phyloP scores from a whole-genome alignment of 2,329 filamentous ascomycete genomes.

The Claviceps humidiphila region DNA sequence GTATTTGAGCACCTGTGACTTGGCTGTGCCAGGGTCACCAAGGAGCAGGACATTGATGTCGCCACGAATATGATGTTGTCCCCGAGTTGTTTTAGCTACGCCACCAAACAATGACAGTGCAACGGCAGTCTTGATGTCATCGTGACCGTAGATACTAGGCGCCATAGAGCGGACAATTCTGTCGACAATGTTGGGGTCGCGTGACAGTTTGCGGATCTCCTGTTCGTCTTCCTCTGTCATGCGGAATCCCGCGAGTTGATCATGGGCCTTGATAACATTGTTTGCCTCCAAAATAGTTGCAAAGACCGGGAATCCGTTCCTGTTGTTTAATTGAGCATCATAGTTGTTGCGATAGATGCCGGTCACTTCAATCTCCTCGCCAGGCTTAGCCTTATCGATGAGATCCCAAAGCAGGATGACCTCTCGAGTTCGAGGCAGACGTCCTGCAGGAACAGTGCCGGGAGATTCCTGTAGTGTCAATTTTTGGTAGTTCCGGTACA shows the following conservation, averaged over 20 bases:
- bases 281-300: constrained; percentile 96
- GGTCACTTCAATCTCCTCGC: constrained; percentile 93
- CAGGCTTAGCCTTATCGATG: constrained; percentile 92
- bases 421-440: constrained; percentile 82
- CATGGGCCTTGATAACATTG: constrained; percentile 91
- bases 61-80: constrained; percentile 80
- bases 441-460: constrained; percentile 89
- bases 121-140: constrained; percentile 92
- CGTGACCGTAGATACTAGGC: constrained; percentile 93
- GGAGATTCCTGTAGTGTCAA: constrained; percentile 94
- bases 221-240: constrained; percentile 92
- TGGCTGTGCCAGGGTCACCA: constrained; percentile 93
- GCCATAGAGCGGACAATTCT: constrained; percentile 89
- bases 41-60: constrained; percentile 97
- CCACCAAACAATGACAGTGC: constrained; percentile 90
- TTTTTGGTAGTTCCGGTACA: constrained; percentile 98
- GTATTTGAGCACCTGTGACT: constrained; percentile 95
- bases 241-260: constrained; percentile 92
- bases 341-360: constrained; percentile 98
- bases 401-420: constrained; percentile 94
- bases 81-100: constrained; percentile 81
- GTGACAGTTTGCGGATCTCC: constrained; percentile 72
- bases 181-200: constrained; percentile 83
- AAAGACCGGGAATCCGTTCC: constrained; percentile 96
- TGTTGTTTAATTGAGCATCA: constrained; percentile 93